These are phyloP conservation scores for Nemania sp. DNA, from an alignment of 2,329 filamentous ascomycete genomes.

Conservation along the genomic window DNA sequence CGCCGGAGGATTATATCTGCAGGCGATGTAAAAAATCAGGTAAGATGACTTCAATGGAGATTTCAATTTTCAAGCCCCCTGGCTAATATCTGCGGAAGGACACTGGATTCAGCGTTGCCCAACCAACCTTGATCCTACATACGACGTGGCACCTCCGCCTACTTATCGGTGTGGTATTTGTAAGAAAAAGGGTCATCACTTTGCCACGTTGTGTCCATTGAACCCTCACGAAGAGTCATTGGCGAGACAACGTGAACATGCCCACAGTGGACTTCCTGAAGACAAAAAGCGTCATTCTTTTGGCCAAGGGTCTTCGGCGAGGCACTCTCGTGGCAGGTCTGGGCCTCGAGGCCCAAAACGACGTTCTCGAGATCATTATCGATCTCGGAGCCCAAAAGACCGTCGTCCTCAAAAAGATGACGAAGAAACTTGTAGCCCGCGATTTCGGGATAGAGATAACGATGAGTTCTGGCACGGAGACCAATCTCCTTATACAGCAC, in stretches of 20 bases:
- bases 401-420: not conserved
- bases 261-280: not conserved
- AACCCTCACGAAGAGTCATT: conserved; percentile 41
- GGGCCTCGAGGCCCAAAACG: conserved; percentile 9
- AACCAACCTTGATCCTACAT: conserved; percentile 46
- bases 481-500: conserved; percentile 26
- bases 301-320: not conserved
- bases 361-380: conserved; percentile 1
- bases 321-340: not conserved
- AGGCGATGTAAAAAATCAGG: conserved; percentile 40
- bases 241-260: conserved; percentile 36
- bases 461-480: conserved; percentile 1
- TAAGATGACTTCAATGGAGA: conserved; percentile 21
- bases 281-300: not conserved
- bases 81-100: conserved; percentile 36
- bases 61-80: not conserved
- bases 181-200: conserved; percentile 40
- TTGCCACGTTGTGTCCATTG: conserved; percentile 42
- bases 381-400: conserved; percentile 15
- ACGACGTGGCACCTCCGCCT: conserved; percentile 38
- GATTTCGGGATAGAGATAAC: conserved; percentile 3
- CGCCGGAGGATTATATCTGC: conserved; percentile 36
- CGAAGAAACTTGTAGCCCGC: conserved; percentile 16
- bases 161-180: conserved; percentile 44
- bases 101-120: conserved; percentile 46